phyloP scores from a whole-genome alignment of 805 yeast species.

The Cyberlindnera subsufficiens region DNA sequence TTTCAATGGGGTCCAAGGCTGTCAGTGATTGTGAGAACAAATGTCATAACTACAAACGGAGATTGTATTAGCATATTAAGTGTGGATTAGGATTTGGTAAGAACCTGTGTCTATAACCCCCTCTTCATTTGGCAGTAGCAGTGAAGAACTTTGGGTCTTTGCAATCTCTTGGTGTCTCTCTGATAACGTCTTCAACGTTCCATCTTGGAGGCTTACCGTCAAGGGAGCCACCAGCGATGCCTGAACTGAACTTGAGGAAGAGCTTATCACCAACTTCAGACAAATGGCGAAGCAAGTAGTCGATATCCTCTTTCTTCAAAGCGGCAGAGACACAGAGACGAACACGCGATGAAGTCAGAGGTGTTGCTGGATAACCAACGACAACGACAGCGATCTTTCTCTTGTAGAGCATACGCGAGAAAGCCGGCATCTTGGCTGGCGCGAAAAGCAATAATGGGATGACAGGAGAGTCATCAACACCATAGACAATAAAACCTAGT shows the following conservation, averaged over 20 bases:
- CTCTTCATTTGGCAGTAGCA: slow-evolving; percentile 11
- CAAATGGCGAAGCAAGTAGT: slow-evolving; percentile 62
- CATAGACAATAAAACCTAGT: slow-evolving; percentile 89
- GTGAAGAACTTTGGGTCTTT: slow-evolving; percentile 33
- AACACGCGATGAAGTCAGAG: slow-evolving; percentile 81
- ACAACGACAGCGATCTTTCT: slow-evolving; percentile 89
- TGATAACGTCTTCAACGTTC: slow-evolving; percentile 73
- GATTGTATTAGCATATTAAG: not conserved
- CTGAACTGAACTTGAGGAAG: slow-evolving; percentile 71
- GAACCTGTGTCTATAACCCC: too few species aligned
- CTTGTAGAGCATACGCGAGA: slow-evolving; percentile 74
- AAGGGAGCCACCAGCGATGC: slow-evolving; percentile 57
- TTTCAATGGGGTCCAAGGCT: too few species aligned
- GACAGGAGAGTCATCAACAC: slow-evolving; percentile 95
- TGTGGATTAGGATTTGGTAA: not conserved
- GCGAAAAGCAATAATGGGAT: slow-evolving; percentile 81
- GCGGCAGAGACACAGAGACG: slow-evolving; percentile 92
- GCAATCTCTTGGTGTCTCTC: slow-evolving; percentile 63
- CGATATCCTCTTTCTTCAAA: slow-evolving; percentile 90
- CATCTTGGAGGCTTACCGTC: slow-evolving; percentile 71
- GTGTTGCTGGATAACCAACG: slow-evolving; percentile 98
- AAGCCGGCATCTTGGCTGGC: slow-evolving; percentile 93
- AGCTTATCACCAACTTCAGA: slow-evolving; percentile 74
- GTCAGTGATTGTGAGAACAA: too few species aligned
- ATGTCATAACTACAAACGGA: not conserved